Conservation (phyloP, 371 early-diverging fungal species). For the Basidiobolus meristosporus region DNA sequence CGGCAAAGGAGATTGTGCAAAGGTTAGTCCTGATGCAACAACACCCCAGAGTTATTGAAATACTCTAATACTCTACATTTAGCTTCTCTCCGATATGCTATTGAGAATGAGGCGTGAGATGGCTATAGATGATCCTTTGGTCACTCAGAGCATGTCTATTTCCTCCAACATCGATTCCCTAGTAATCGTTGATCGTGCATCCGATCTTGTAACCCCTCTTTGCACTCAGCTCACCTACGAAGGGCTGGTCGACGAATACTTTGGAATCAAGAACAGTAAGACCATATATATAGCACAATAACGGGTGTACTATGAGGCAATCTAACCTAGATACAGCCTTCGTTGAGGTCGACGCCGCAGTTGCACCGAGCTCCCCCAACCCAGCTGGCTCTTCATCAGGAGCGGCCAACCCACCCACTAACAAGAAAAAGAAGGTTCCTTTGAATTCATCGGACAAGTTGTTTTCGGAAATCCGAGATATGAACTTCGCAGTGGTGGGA, state of each 20-base stretch:
- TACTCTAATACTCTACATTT: background rate
- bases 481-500: conserved; percentile 79
- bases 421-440: conserved; percentile 56
- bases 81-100: conserved; percentile 60
- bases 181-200: conserved; percentile 73
- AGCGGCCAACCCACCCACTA: conserved; percentile 7
- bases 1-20: conserved; percentile 76
- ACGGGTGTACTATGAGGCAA: background rate
- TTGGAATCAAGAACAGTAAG: conserved; percentile 39
- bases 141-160: conserved; percentile 7
- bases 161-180: conserved; percentile 71
- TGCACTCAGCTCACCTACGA: conserved; percentile 89
- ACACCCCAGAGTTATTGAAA: background rate
- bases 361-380: conserved; percentile 5
- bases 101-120: conserved; percentile 68
- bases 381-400: conserved; percentile 5
- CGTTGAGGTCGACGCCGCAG: conserved; percentile 1
- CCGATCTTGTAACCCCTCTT: conserved; percentile 78
- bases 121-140: conserved; percentile 26
- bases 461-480: conserved; percentile 61
- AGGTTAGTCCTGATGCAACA: conserved; percentile 16
- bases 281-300: background rate
- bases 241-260: conserved; percentile 72
- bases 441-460: conserved; percentile 62
- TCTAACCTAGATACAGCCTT: conserved; percentile 1